A percentile compares a stretch with the other conserved stretches of the same genome.
Evolutionary conservation across 1,139 yeast genomes (phyloP).

Genomic region (Magnusiomyces tetraspermus): DNA sequence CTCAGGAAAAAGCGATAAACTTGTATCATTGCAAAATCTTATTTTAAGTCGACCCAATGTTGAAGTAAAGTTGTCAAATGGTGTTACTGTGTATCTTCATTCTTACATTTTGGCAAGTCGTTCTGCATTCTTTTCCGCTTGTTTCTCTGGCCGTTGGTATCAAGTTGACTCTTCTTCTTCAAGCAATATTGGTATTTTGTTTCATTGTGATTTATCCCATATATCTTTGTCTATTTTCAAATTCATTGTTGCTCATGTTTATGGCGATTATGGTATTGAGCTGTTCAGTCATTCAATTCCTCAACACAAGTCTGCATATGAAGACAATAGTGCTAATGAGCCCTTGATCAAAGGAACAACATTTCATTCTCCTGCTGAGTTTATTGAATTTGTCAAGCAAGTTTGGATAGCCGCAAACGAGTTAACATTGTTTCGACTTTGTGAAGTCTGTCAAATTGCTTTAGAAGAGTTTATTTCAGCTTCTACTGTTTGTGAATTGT

Average conservation of each 20-base stretch:
- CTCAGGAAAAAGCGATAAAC: neutral
- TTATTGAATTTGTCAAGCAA: constrained; percentile 49
- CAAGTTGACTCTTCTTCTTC: constrained; percentile 9
- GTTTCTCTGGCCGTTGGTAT: constrained; percentile 50
- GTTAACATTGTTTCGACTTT: constrained; percentile 49
- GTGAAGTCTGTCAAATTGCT: constrained; percentile 53
- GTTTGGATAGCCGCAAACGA: constrained; percentile 58
- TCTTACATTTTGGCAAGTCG: constrained; percentile 46
- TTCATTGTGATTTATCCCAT: constrained; percentile 34
- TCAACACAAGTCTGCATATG: neutral
- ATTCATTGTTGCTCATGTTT: constrained; percentile 46
- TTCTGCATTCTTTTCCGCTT: constrained; percentile 55
- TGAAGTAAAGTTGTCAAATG: neutral
- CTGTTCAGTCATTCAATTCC: constrained; percentile 36
- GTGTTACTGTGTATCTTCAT: constrained; percentile 31
- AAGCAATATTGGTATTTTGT: neutral
- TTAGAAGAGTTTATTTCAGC: constrained; percentile 49
- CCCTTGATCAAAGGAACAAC: neutral
- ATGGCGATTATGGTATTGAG: constrained; percentile 43
- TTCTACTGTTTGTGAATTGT: constrained; percentile 51
- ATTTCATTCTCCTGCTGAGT: constrained; percentile 35
- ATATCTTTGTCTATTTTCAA: constrained; percentile 40
- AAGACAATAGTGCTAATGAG: neutral
- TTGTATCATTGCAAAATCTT: neutral
- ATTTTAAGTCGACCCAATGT: neutral